Base-by-base conservation (phyloP, 2,329 filamentous ascomycete species). In the Corinectria fuckeliana region DNA sequence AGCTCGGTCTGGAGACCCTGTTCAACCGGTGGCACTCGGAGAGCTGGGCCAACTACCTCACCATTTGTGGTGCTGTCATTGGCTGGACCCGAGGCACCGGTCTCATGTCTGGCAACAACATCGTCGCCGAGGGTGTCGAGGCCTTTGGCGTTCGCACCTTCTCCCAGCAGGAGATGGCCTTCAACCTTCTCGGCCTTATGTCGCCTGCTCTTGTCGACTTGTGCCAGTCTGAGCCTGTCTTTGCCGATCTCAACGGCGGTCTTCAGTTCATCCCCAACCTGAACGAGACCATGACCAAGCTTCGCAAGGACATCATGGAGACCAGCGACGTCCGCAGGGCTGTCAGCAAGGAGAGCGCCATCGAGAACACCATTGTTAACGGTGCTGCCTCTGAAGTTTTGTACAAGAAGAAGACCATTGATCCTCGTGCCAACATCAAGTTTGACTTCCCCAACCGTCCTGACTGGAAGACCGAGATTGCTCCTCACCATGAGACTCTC, bases 11-110 rank as follows among this genome's bases (percentile, higher is more conserved):
- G 8, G 95, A 99, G 83, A 98, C 95, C 4, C 86, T 99, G 34
- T 98, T 99, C 87, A 97, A 97, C 81, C 88, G 95, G 69, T 99
- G 95, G 95, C 91, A 96, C 78, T 96, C 95, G 0, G 95, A 99
- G 81, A 93, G 88, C 81, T 99, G 95, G 95, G 90, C 88, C 66
- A 94, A 94, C 80, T 99, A 96, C 82, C 92, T 99, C 71, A 98
- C 94, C 61, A 95, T 99, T 69, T 99, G 95, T 71, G 95, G 95
- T 82, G 94, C 94, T 63, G 92, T 98, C 77, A 99, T 99, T 75
- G 95, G 95, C 63, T 99, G 95, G 95, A 99, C 95, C 69, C 94
- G 95, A 80, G 95, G 94, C 66, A 99, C 95, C 64, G 95, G 95
- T 75, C 88, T 99, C 70, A 99, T 99, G 94, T 91, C 91, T 67